A percentile compares a stretch with the other conserved stretches of the same genome.
Conservation (phyloP, 768 basidiomycete species). For the Neoboletus subvelutipes region DNA sequence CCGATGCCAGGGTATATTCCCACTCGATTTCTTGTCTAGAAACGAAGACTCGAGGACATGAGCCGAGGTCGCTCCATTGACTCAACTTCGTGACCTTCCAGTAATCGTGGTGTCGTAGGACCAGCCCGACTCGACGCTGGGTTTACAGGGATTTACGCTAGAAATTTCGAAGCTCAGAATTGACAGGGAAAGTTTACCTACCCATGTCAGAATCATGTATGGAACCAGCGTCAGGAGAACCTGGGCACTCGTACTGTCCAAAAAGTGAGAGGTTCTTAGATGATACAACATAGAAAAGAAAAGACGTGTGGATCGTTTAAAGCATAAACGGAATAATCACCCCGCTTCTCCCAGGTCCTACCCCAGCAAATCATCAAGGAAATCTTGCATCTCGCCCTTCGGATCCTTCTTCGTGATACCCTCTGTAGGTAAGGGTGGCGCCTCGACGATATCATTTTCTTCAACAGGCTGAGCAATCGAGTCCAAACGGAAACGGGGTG, state of each 20-base stretch:
- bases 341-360: slow-evolving; percentile 19
- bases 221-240: not conserved
- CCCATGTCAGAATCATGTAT: not conserved
- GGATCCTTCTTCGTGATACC: slow-evolving; percentile 35
- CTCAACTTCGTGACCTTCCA: not conserved
- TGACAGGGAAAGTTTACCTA: not conserved
- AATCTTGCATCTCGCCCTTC: slow-evolving; percentile 68
- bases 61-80: not conserved
- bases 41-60: not conserved
- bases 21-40: not conserved
- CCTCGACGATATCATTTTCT: slow-evolving; percentile 41
- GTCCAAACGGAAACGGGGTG: not conserved
- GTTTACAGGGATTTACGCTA: not conserved
- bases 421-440: slow-evolving; percentile 53
- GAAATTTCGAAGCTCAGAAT: not conserved
- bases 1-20: slow-evolving; percentile 15
- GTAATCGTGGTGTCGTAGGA: not conserved
- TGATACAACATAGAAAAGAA: not conserved
- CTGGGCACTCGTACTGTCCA: not conserved
- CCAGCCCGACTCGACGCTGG: not conserved
- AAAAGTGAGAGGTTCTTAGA: not conserved
- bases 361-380: slow-evolving; percentile 64
- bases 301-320: not conserved
- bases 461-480: slow-evolving; percentile 5
- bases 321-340: not conserved